Evolutionary conservation across 352 stramenopile genomes (phyloP), one percentile per base, ranked within the genome.

Genomic region (Phytophthora lateralis): DNA sequence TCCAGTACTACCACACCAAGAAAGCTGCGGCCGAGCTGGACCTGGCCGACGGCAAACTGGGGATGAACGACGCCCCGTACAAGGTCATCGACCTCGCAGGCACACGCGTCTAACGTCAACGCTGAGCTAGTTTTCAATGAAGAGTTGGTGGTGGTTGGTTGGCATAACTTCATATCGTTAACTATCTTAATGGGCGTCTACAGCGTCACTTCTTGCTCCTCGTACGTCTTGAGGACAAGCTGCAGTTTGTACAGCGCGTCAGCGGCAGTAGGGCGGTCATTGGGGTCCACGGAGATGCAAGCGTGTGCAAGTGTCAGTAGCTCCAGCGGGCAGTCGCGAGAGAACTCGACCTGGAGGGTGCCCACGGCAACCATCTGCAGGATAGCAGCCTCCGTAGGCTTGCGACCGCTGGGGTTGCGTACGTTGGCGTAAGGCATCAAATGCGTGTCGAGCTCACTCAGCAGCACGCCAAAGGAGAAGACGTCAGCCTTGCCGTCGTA

Each of bases 401-500:
- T 72, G 17, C 57, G 54, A 35, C 73, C 76, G 8, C 47, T 73
- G 3, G 61, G 6, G 46, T 75, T 71, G 24, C 64, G 66, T 6
- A 70, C 63, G 12, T 74, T 73, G 3, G 74, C 54, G 29, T 83
- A 85, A 24, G 73, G 71, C 60, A 81, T 71, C 18, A 64, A 32
- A n/a, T 80, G 73, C 37, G 73, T 71, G 51, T 81, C 76, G 6
- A 85, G 60, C 44, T 85, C 76, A 39, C 60, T 75, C 20, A 85
- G 29, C 42, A 85, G 15, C n/a, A 85, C 55, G n/a, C 71, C 74
- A 26, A 85, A 83, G 0, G 76, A 81, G 52, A 71, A 84, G 7
- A 86, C 60, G 50, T 86, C 74, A 15, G 69, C 69, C 47, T 78
- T 83, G 42, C 70, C 39, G 38, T 81, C 73, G 52, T 84, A 84